Evolutionary conservation across 2,329 filamentous ascomycete genomes (phyloP).

Genomic region (Penicillium palitans): DNA sequence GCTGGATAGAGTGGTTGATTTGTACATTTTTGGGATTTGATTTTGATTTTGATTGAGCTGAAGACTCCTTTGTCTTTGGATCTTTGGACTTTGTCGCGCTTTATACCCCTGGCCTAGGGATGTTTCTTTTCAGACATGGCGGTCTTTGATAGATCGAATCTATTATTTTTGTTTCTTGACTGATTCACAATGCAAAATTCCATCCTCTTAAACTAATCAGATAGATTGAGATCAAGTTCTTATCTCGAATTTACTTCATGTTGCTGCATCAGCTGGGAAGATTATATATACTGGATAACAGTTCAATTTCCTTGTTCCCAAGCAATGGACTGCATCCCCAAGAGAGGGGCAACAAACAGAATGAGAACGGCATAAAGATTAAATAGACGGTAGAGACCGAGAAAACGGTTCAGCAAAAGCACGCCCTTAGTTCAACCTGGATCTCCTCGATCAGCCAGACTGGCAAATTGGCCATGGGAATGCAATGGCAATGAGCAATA

Average conservation of each 20-base stretch:
- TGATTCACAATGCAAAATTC: background rate
- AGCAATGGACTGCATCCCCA: conserved; percentile 11
- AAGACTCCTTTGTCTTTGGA: background rate
- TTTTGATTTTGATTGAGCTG: background rate
- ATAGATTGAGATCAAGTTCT: no score
- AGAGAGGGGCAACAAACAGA: conserved; percentile 7
- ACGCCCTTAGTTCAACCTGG: conserved; percentile 14
- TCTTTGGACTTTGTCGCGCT: background rate
- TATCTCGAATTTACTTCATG: background rate
- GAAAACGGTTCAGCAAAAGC: conserved; percentile 10
- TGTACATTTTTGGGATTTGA: conserved; percentile 18
- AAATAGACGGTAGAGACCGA: conserved; percentile 23
- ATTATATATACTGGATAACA: background rate
- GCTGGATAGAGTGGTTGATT: background rate
- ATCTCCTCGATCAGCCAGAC: conserved; percentile 14
- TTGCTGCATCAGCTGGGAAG: background rate
- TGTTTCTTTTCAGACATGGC: conserved; percentile 3
- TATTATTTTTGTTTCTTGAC: conserved; percentile 1
- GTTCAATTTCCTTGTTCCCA: conserved; percentile 17
- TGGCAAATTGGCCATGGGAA: conserved; percentile 8
- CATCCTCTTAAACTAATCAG: background rate
- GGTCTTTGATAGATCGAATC: conserved; percentile 24
- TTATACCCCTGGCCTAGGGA: conserved; percentile 10
- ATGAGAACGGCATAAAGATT: conserved; percentile 6
- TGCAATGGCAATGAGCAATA: conserved; percentile 7